Conservation (phyloP, 164 flowering plant species). For the Stephania yunnanensis region DNA sequence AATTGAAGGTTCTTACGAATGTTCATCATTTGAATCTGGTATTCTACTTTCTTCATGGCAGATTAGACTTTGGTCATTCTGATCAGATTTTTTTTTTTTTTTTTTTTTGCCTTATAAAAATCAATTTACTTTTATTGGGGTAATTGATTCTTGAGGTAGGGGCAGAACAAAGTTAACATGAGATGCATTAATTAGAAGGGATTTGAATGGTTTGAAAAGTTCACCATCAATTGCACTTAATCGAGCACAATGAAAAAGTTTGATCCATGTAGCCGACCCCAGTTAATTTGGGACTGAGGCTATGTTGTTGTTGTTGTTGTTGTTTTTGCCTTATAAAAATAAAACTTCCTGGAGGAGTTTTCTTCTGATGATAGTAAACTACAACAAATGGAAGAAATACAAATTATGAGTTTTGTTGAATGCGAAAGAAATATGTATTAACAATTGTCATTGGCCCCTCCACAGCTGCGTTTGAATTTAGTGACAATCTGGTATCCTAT, state of each 20-base stretch:
- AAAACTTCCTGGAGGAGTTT: background rate
- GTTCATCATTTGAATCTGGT: slow-evolving; percentile 95
- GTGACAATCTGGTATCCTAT: background rate
- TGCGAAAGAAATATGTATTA: background rate
- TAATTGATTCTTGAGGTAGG: too few species aligned
- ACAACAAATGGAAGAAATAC: background rate
- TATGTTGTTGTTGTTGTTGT: too few species aligned
- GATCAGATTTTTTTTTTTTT: too few species aligned
- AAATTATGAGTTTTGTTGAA: background rate
- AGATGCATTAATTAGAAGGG: too few species aligned
- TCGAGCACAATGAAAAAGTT: too few species aligned
- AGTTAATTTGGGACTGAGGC: too few species aligned
- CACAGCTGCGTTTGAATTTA: background rate
- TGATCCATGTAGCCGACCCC: too few species aligned
- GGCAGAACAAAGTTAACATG: too few species aligned
- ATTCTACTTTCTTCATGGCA: slow-evolving; percentile 13
- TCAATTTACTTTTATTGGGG: too few species aligned
- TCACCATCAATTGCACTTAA: too few species aligned
- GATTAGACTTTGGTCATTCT: background rate
- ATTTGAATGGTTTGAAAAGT: too few species aligned
- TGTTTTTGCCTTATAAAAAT: background rate
- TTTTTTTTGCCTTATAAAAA: background rate
- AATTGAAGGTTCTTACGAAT: slow-evolving; percentile 71
- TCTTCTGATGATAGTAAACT: background rate
- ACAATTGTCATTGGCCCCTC: background rate